phyloP scores from a whole-genome alignment of 2,329 filamentous ascomycete genomes.

The Sporothrix brunneoviolacea region DNA sequence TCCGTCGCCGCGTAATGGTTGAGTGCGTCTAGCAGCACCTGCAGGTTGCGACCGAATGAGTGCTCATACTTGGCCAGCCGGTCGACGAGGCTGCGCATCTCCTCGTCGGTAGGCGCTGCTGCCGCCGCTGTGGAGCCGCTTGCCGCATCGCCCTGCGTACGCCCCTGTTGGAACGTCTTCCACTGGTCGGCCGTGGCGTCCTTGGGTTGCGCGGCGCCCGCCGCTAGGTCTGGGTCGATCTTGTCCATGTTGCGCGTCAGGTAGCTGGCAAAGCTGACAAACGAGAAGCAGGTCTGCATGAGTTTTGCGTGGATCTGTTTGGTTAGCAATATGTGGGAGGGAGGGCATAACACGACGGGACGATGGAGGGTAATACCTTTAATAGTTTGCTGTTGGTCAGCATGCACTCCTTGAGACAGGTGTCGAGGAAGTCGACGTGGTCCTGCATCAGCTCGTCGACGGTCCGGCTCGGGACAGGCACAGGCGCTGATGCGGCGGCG shows the following conservation, averaged over 20 bases:
- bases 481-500: neutral
- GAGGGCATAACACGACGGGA: neutral
- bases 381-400: conserved; percentile 92
- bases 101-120: conserved; percentile 29
- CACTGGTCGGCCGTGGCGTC: conserved; percentile 57
- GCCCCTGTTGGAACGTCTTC: conserved; percentile 45
- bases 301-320: conserved; percentile 89
- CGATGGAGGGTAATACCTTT: conserved; percentile 51
- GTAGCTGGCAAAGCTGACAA: conserved; percentile 82
- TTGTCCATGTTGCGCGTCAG: conserved; percentile 79
- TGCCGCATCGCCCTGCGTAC: conserved; percentile 34
- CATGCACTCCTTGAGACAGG: conserved; percentile 98
- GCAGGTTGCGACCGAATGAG: conserved; percentile 85
- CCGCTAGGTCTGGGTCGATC: conserved; percentile 70
- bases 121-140: conserved; percentile 26
- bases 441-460: conserved; percentile 99
- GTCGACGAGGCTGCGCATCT: conserved; percentile 57
- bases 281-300: conserved; percentile 92
- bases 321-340: neutral
- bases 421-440: conserved; percentile 96
- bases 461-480: conserved; percentile 48
- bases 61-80: conserved; percentile 87
- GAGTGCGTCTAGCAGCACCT: conserved; percentile 87
- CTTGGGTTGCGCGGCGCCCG: conserved; percentile 47
- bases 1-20: conserved; percentile 98